Evolutionary conservation across 192 early-diverging fungal genomes (phyloP).

Genomic region (Geranomyces variabilis): DNA sequence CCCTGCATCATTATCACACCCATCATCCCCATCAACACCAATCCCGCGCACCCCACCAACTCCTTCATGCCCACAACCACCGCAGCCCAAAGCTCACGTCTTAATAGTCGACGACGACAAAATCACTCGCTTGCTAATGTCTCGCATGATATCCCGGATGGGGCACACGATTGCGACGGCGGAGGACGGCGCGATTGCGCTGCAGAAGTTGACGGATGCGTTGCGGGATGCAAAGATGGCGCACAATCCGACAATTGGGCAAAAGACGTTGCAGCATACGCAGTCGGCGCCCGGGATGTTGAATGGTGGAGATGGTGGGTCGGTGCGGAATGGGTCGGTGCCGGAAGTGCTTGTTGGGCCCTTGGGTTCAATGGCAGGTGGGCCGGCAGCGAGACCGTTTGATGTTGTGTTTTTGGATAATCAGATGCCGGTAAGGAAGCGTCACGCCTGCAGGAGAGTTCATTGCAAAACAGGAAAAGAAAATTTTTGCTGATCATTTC

Average conservation of each 20-base stretch:
- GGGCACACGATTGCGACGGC: constrained; percentile 23
- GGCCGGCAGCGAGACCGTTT: no score
- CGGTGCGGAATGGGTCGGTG: neutral
- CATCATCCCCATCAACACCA: no score
- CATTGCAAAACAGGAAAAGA: no score
- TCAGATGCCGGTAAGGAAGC: constrained; percentile 24
- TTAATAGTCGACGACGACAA: constrained; percentile 34
- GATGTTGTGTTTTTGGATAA: constrained; percentile 32
- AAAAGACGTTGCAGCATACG: neutral
- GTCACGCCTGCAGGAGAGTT: neutral
- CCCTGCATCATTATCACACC: no score
- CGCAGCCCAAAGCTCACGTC: neutral
- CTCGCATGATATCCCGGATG: constrained; percentile 20
- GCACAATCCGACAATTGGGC: neutral
- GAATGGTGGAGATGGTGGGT: neutral
- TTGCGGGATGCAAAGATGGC: neutral
- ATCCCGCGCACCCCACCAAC: no score
- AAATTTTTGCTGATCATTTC: no score
- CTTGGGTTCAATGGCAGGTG: no score
- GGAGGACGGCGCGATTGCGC: constrained; percentile 28
- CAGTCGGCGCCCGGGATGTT: neutral
- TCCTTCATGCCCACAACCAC: neutral
- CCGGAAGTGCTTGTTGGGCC: no score
- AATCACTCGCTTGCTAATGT: constrained; percentile 32
- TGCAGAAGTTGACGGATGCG: constrained; percentile 9